These are phyloP conservation scores for Tetratostichococcus sp. DNA, from an alignment of 139 green algal species.

Conservation along the genomic window DNA sequence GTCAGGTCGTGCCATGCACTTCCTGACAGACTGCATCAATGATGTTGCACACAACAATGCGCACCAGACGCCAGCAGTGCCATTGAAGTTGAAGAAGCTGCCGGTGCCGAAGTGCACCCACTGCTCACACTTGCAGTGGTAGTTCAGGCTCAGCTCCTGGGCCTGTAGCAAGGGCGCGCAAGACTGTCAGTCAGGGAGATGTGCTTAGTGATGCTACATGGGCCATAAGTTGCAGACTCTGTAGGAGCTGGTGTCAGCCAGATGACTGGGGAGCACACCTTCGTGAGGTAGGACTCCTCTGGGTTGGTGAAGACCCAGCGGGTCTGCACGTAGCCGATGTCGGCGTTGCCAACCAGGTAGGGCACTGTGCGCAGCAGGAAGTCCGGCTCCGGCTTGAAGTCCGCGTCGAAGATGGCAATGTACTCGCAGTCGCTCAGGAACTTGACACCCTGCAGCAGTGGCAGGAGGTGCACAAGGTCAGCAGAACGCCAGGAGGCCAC, in stretches of 20 bases:
- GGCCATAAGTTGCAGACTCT: too few species aligned
- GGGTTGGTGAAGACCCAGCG: slow-evolving; percentile 82
- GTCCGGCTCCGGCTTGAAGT: slow-evolving; percentile 77
- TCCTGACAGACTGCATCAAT: too few species aligned
- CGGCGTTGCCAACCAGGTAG: slow-evolving; percentile 53
- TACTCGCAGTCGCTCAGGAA: slow-evolving; percentile 54
- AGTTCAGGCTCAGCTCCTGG: slow-evolving; percentile 77
- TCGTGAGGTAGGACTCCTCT: slow-evolving; percentile 81
- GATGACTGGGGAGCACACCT: slow-evolving; percentile 25
- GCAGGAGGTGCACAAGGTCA: too few species aligned
- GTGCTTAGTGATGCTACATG: too few species aligned
- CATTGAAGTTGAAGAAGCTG: slow-evolving; percentile 92
- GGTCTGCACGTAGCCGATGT: slow-evolving; percentile 72
- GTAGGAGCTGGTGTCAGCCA: too few species aligned
- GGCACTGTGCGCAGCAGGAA: slow-evolving; percentile 68
- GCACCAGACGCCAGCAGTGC: slow-evolving; percentile 70
- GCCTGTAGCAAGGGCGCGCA: slow-evolving; percentile 13
- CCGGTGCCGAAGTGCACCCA: slow-evolving; percentile 59
- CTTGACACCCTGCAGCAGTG: slow-evolving; percentile 65
- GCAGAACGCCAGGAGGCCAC: too few species aligned
- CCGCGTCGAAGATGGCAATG: slow-evolving; percentile 83
- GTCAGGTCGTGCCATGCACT: too few species aligned
- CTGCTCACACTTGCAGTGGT: slow-evolving; percentile 85
- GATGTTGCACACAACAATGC: too few species aligned
- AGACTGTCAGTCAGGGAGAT: too few species aligned